Evolutionary conservation across 179 eudicot species (phyloP), one percentile per base, ranked within the genome.

Genomic region (Heliamphora pulchella): DNA sequence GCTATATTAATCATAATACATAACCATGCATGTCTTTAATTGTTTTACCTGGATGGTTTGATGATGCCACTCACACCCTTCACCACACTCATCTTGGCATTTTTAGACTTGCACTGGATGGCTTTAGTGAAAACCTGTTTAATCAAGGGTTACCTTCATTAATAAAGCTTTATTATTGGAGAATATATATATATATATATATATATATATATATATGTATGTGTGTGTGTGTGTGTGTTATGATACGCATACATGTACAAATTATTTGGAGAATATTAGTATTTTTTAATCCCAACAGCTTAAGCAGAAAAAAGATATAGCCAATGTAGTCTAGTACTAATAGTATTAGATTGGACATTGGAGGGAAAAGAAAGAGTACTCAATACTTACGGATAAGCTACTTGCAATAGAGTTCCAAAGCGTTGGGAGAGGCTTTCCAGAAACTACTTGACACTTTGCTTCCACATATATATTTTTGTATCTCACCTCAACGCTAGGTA

Each of bases 351-450:
- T n/a, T n/a, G n/a, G n/a, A n/a, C n/a, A 47, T 71, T 71, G 55
- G 74, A n/a, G 57, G 57, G 10, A 48, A 41, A 15, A n/a, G 9
- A 61, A n/a, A 61, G 1, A 5, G 1, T 18, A 9, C 44, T 15
- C n/a, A n/a, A n/a, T 72, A 83, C 91, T 84, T 85, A 89, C 93
- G 6, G 80, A 85, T 20, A 81, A 54, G 63, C 81, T 62, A 80
- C 84, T 77, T 78, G 64, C 53, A 39, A 55, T 82, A 82, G 8
- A 85, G 80, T 91, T 91, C 91, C 92, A 89, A 3, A 91, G 91
- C 48, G 94, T 91, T 20, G 94, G 94, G 80, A 88, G 92, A 54
- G 92, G 89, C 80, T 91, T 91, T 59, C 91, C 91, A 78, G 87
- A 89, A 59, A 87, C 90, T 6, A 88, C 91, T 79, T 85, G 81